Base-by-base conservation (phyloP, 768 basidiomycete genomes). In the Pulveroboletus ravenelii region DNA sequence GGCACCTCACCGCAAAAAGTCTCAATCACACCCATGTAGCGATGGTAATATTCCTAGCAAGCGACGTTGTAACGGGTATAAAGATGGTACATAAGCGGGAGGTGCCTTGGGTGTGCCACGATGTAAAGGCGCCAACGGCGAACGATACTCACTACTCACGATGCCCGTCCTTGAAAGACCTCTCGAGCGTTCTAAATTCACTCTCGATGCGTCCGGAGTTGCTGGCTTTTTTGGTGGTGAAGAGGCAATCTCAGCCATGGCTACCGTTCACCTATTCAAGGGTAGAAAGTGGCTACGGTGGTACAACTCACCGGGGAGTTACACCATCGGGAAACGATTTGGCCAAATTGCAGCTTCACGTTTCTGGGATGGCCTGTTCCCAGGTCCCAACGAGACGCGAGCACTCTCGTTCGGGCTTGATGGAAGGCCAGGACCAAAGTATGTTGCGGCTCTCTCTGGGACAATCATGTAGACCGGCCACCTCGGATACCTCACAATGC, bases 251-350 rank as follows among this genome's bases (percentile, higher is more conserved):
- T 59, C 71, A 18, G 70, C 70, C 23, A 71, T 72, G 68, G 57
- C 65, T 9, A 62, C 66, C 30, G 62, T 71, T 2, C 70, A 71
- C 45, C 36, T 71, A 2, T 67, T 62, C 52, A 29, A 52, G 18
- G 67, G 64, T 1, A 58, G 68, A 56, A 60, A 30, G 44, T 72
- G 64, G 66, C 34, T 71, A 3, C 70, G 71, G 7, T 71, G 64
- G 65, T 69, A 72, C 45, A 72, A 71, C 39, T 68, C 69, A 7
- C 70, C 71, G 0, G 70, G 70, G 12, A 68, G 70, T 47, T 70
- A 68, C 23, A 61, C 54, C 1, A 46, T 72, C 18, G 70, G 69
- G 3, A 71, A 64, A 45, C 56, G 45, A 14, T 71, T 66, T 18
- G 67, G 66, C 12, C 59, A 60, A 25, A 29, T 71, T 10, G 67